Conservation (phyloP, 768 basidiomycete genomes). For the Trametes sanguinea region DNA sequence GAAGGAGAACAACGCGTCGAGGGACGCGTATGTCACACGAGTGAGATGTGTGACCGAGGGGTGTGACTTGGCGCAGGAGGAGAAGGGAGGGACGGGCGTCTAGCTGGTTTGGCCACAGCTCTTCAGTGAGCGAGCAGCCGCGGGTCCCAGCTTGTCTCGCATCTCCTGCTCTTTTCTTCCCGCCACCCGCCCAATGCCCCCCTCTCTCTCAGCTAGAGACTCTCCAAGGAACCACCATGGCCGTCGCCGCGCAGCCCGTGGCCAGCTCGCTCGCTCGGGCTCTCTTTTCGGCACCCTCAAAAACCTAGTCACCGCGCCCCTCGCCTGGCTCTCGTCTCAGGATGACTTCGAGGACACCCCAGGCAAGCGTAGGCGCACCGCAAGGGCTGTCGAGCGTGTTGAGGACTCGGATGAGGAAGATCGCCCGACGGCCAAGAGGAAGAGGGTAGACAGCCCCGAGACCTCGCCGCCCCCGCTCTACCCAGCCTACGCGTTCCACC, state of each 20-base stretch:
- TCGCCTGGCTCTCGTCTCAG: slow-evolving; percentile 35
- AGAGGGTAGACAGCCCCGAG: slow-evolving; percentile 33
- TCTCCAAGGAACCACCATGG: slow-evolving; percentile 16
- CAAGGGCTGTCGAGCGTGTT: slow-evolving; percentile 23
- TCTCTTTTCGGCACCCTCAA: slow-evolving; percentile 38
- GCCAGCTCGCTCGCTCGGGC: slow-evolving; percentile 29
- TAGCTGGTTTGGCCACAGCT: slow-evolving; percentile 14
- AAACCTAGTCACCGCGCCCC: slow-evolving; percentile 36
- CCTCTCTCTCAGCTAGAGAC: slow-evolving; percentile 15
- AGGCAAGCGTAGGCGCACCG: slow-evolving; percentile 35
- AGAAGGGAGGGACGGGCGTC: neutral
- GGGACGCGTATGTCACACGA: slow-evolving; percentile 18
- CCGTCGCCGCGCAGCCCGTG: slow-evolving; percentile 16
- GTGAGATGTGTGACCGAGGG: slow-evolving; percentile 15
- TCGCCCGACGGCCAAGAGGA: slow-evolving; percentile 32
- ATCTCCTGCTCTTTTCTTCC: slow-evolving; percentile 10
- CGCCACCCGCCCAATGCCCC: slow-evolving; percentile 21
- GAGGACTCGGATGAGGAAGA: slow-evolving; percentile 23
- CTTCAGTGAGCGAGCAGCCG: slow-evolving; percentile 9
- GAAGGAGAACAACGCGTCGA: slow-evolving; percentile 12
- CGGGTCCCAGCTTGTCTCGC: slow-evolving; percentile 12
- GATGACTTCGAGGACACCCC: slow-evolving; percentile 33
- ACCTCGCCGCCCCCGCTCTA: neutral
- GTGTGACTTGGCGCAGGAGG: slow-evolving; percentile 18
- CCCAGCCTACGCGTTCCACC: slow-evolving; percentile 15